A percentile compares a stretch with the other conserved stretches of the same genome.
Evolutionary conservation across 108 stramenopile species (phyloP).

Genomic region (Nitzschia inconspicua): DNA sequence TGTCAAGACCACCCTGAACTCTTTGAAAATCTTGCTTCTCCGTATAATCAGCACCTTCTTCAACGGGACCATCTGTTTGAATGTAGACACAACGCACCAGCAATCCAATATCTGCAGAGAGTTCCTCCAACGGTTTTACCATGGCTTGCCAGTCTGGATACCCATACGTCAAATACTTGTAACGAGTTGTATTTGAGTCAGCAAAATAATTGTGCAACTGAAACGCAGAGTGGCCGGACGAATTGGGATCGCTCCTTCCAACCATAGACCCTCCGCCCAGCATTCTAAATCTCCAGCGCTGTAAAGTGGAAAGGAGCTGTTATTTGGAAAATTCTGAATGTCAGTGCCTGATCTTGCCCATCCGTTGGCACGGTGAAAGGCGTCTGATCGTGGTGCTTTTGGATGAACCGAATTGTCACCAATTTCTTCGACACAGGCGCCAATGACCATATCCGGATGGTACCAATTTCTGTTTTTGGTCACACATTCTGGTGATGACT

Average conservation of each 20-base stretch:
- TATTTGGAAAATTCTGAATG: no score
- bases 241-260: no score
- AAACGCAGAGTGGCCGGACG: no score
- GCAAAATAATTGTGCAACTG: constrained; percentile 61
- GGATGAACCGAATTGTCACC: constrained; percentile 30
- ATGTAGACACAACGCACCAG: background rate
- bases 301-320: constrained; percentile 17
- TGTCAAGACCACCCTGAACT: no score
- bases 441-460: constrained; percentile 58
- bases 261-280: no score
- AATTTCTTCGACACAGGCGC: constrained; percentile 47
- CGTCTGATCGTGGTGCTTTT: constrained; percentile 14
- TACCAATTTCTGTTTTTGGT: no score
- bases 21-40: no score
- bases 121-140: background rate
- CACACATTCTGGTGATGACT: constrained; percentile 41
- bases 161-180: constrained; percentile 48
- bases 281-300: constrained; percentile 17
- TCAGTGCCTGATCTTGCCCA: no score
- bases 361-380: no score
- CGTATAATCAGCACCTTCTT: no score
- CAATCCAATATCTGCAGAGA: background rate
- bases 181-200: constrained; percentile 14
- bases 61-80: background rate
- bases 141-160: constrained; percentile 17